Evolutionary conservation across 2,329 filamentous ascomycete species (phyloP).

Genomic region (Venturia effusa): DNA sequence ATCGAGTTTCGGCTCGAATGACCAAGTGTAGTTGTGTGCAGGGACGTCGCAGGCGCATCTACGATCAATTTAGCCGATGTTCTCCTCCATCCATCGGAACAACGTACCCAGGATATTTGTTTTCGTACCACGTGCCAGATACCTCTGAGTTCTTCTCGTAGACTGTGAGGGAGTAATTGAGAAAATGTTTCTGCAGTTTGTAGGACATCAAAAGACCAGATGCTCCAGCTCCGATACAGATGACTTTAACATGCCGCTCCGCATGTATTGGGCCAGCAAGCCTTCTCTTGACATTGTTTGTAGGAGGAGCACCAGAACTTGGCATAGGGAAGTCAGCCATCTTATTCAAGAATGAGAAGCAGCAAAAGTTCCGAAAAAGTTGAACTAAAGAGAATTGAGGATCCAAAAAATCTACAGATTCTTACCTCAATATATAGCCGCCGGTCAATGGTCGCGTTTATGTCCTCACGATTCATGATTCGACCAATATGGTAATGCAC

Average conservation of each 20-base stretch:
- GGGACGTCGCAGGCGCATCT: slow-evolving; percentile 40
- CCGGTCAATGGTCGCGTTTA: neutral
- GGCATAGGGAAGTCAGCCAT: slow-evolving; percentile 24
- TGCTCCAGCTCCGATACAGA: slow-evolving; percentile 39
- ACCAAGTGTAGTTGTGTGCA: slow-evolving; percentile 41
- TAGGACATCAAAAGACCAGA: slow-evolving; percentile 38
- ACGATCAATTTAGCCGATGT: neutral
- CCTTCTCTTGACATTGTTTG: slow-evolving; percentile 20
- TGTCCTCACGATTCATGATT: neutral
- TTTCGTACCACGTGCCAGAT: slow-evolving; percentile 43
- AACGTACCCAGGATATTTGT: slow-evolving; percentile 32
- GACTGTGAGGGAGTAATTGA: slow-evolving; percentile 30
- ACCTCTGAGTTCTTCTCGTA: slow-evolving; percentile 41
- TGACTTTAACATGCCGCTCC: slow-evolving; percentile 24
- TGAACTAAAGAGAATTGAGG: neutral
- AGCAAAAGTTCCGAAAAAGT: neutral
- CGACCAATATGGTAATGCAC: neutral
- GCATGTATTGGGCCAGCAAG: slow-evolving; percentile 24
- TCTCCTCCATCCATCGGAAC: neutral
- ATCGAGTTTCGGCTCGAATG: slow-evolving; percentile 36
- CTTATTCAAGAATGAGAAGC: neutral
- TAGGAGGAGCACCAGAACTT: slow-evolving; percentile 14
- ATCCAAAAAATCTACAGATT: neutral
- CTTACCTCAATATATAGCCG: neutral
- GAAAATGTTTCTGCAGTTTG: slow-evolving; percentile 36